Evolutionary conservation across 345 rosid species (phyloP), one percentile per base, ranked within the genome.

Genomic region (Brassica juncea): DNA sequence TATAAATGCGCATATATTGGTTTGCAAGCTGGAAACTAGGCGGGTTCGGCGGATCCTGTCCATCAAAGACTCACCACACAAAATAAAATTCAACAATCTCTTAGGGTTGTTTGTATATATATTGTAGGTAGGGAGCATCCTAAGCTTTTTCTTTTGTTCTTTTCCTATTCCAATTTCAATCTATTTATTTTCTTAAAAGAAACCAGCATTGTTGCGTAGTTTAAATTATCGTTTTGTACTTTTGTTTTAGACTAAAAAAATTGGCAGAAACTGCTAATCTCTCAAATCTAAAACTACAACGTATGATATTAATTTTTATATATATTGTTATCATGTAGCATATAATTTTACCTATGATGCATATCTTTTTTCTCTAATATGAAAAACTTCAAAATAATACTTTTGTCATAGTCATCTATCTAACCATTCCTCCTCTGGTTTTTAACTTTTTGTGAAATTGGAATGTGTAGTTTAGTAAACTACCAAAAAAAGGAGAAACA

Each of bases 41-140:
- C 95, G 92, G 87, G 87, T 88, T 88, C 82, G 75, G 9, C 86
- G 95, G 93, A 92, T 90, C 92, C 84, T 87, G 93, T 89, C 89
- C 80, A 71, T 52, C 61, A 70, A 69, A 68, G 70, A 66, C 57
- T 70, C 78, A 64, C 68, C 76, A 82, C 72, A 78, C 82, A 84
- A 74, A 82, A 60, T 12, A 30, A 74, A 27, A 30, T 65, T 59
- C 9, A 54, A 47, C 60, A 75, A 66, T 65, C 31, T 37, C 76
- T 84, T 83, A 82, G 88, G 86, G 55, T 75, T 80, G 61, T 80
- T 82, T 82, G 35, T 73, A 37, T 57, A 35, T 37, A 44, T 80
- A 81, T 74, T 30, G 54, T 42, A 74, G 82, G 79, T 73, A 67
- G 83, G 70, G 52, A 72, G 75, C 72, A 58, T 79, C 74, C 77